Percentiles rank a stretch among this genome's conserved stretches.
Evolutionary conservation across 2,329 filamentous ascomycete species (phyloP).

Genomic region (Trichothecium roseum): DNA sequence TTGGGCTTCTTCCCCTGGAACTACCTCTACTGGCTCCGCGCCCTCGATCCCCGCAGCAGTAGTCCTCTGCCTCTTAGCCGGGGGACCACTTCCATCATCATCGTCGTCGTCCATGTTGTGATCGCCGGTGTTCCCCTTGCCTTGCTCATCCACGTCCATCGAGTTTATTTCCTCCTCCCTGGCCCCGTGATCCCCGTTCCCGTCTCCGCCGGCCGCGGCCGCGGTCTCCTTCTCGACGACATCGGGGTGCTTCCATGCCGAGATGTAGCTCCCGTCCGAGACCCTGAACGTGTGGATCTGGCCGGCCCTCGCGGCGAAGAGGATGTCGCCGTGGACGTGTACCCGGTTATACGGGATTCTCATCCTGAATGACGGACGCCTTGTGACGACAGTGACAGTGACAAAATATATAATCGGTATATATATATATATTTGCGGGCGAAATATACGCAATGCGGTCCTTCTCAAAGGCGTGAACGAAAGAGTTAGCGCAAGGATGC

Average conservation of each 20-base stretch:
- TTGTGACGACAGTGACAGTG: too few relatives aligned
- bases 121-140: conserved; percentile 4
- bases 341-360: conserved; percentile 57
- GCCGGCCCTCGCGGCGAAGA: conserved; percentile 67
- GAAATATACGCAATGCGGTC: too few relatives aligned
- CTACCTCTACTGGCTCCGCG: too few relatives aligned
- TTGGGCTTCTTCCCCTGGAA: conserved; percentile 1
- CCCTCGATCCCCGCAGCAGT: conserved; percentile 13
- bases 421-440: too few relatives aligned
- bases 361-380: too few relatives aligned
- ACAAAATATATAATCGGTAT: too few relatives aligned
- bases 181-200: conserved; percentile 3
- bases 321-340: conserved; percentile 39
- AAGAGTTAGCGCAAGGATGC: too few relatives aligned
- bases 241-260: conserved; percentile 48
- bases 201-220: conserved; percentile 8
- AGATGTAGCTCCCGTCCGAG: conserved; percentile 45
- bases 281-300: conserved; percentile 59
- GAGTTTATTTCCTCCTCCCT: neutral
- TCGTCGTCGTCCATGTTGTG: conserved; percentile 9
- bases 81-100: conserved; percentile 19
- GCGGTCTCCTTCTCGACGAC: conserved; percentile 17
- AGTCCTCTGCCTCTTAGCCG: conserved; percentile 23
- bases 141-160: conserved; percentile 6
- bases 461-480: too few relatives aligned